Percentiles rank a stretch among this genome's conserved stretches.
Conservation (phyloP, 345 rosid species). For the Gossypium ekmanianum region DNA sequence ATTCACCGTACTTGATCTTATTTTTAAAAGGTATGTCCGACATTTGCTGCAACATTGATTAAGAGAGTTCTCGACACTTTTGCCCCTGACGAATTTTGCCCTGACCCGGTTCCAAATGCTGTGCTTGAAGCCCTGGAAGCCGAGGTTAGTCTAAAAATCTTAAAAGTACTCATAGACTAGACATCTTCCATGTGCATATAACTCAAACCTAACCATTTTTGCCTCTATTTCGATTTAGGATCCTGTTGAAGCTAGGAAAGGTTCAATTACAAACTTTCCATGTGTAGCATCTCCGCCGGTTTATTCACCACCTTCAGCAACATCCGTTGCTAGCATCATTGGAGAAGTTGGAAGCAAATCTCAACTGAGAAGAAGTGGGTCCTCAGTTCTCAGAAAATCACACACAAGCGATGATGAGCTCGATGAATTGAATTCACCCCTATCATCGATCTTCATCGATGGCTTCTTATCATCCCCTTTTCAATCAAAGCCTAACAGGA, state of each 20-base stretch:
- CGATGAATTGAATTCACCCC: conserved; percentile 52
- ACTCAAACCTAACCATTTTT: conserved; percentile 1
- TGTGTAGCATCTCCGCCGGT: conserved; percentile 52
- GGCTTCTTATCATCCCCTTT: conserved; percentile 29
- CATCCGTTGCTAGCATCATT: conserved; percentile 35
- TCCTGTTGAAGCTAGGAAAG: conserved; percentile 35
- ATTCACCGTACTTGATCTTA: conserved; percentile 14
- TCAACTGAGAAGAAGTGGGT: conserved; percentile 52
- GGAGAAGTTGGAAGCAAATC: conserved; percentile 43
- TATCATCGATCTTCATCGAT: conserved; percentile 31
- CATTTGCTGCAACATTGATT: conserved; percentile 70
- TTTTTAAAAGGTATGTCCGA: conserved; percentile 72
- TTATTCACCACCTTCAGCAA: conserved; percentile 61
- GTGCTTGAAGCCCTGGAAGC: conserved; percentile 73
- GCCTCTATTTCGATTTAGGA: conserved; percentile 36
- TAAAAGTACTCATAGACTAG: background rate
- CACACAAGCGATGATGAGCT: conserved; percentile 89
- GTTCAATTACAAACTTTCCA: conserved; percentile 45
- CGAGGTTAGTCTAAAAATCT: conserved; percentile 47
- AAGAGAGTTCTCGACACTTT: conserved; percentile 68
- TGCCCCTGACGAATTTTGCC: conserved; percentile 83
- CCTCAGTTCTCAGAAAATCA: conserved; percentile 64
- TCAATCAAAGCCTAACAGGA: conserved; percentile 30
- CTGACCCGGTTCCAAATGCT: conserved; percentile 75
- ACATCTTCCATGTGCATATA: background rate